Percentiles rank a stretch among this genome's conserved stretches.
Conservation (phyloP, 257 asterid species). For the Ehretia macrophylla region DNA sequence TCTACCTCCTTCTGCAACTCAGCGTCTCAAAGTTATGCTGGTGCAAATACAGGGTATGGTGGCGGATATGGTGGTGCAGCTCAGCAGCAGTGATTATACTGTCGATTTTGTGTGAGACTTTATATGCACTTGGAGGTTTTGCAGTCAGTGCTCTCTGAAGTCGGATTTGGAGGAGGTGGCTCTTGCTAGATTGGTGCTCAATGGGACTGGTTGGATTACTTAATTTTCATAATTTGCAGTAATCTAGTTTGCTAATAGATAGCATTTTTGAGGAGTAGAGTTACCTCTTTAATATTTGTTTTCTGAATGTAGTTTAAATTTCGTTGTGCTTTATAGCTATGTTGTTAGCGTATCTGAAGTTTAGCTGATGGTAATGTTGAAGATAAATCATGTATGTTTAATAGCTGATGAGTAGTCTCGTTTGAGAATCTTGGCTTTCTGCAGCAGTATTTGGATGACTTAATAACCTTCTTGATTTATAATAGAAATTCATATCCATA, state of each 20-base stretch:
- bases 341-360: slow-evolving; percentile 38
- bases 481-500: too few relatives aligned
- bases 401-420: slow-evolving; percentile 28
- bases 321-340: slow-evolving; percentile 46
- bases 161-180: slow-evolving; percentile 34
- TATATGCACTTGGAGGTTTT: slow-evolving; percentile 20
- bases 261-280: slow-evolving; percentile 44
- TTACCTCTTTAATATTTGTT: slow-evolving; percentile 32
- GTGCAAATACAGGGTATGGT: slow-evolving; percentile 55
- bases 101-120: slow-evolving; percentile 6
- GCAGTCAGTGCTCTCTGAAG: slow-evolving; percentile 17
- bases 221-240: slow-evolving; percentile 35
- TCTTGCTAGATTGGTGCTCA: slow-evolving; percentile 33
- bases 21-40: slow-evolving; percentile 53
- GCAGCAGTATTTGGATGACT: slow-evolving; percentile 17
- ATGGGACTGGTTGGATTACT: slow-evolving; percentile 56
- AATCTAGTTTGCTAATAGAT: slow-evolving; percentile 45
- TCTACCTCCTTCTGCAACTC: too few relatives aligned
- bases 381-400: slow-evolving; percentile 35
- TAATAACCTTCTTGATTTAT: slow-evolving; percentile 9
- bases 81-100: slow-evolving; percentile 45
- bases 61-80: slow-evolving; percentile 61
- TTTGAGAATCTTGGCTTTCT: slow-evolving; percentile 15
- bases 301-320: slow-evolving; percentile 46
- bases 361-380: slow-evolving; percentile 34